Evolutionary conservation across 2,329 filamentous ascomycete genomes (phyloP).

Genomic region (Pseudocercospora fuligena): DNA sequence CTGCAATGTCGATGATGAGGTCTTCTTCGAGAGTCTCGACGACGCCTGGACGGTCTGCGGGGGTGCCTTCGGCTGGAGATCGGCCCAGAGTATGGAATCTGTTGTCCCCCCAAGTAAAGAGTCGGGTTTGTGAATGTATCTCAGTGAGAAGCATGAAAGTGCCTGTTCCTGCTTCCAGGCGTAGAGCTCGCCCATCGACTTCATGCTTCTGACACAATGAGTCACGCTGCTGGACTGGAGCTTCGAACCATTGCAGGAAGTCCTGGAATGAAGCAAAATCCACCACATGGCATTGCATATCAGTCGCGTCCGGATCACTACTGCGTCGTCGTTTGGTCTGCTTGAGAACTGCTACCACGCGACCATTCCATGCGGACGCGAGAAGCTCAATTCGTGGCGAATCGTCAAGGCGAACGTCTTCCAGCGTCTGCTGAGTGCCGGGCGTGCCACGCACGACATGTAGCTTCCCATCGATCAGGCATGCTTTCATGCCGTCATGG

Average conservation of each 20-base stretch:
- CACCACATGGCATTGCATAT: slow-evolving; percentile 12
- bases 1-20: slow-evolving; percentile 57
- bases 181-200: too few species aligned
- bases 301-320: too few species aligned
- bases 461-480: slow-evolving; percentile 34
- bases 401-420: background rate
- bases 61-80: background rate
- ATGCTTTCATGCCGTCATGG: slow-evolving; percentile 39
- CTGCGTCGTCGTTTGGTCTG: slow-evolving; percentile 13
- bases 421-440: background rate
- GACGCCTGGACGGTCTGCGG: slow-evolving; percentile 50
- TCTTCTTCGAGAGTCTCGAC: slow-evolving; percentile 57
- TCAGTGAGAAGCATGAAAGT: background rate
- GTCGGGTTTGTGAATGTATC: background rate
- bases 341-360: slow-evolving; percentile 36
- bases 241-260: slow-evolving; percentile 36
- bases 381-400: slow-evolving; percentile 33
- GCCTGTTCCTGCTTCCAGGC: slow-evolving; percentile 26
- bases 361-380: slow-evolving; percentile 37
- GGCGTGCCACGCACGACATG: slow-evolving; percentile 24
- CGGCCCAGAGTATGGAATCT: background rate
- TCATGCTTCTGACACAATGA: too few species aligned
- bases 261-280: slow-evolving; percentile 36
- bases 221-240: slow-evolving; percentile 19
- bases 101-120: background rate